Percentiles rank a stretch among this genome's conserved stretches.
phyloP scores from a whole-genome alignment of 495 filamentous ascomycete species.

The Xylaria telfairii region DNA sequence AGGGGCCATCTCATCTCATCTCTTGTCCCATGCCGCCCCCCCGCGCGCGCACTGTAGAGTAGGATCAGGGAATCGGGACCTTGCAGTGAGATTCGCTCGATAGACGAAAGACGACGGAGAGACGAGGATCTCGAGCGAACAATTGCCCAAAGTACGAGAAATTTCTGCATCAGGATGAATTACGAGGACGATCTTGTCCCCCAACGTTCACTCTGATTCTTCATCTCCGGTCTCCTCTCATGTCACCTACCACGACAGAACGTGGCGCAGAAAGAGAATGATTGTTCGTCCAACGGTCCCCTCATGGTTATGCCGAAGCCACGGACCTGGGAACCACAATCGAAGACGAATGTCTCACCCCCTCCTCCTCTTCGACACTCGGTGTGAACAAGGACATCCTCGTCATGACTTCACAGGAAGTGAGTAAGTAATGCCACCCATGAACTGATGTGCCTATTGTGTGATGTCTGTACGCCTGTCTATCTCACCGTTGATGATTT shows the following conservation, averaged over 20 bases:
- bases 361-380: neutral
- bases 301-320: slow-evolving; percentile 37
- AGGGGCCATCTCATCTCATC: neutral
- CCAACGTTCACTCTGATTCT: neutral
- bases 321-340: slow-evolving; percentile 35
- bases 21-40: neutral
- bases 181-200: neutral
- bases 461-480: slow-evolving; percentile 9
- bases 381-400: slow-evolving; percentile 7
- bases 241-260: slow-evolving; percentile 17
- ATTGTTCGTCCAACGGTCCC: slow-evolving; percentile 36
- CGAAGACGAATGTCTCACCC: slow-evolving; percentile 3
- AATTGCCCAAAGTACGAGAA: neutral
- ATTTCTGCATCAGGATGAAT: neutral
- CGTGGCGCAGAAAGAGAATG: slow-evolving; percentile 10
- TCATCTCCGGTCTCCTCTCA: slow-evolving; percentile 21
- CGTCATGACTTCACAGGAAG: slow-evolving; percentile 15
- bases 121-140: slow-evolving; percentile 15
- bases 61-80: slow-evolving; percentile 20
- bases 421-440: neutral
- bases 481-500: neutral
- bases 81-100: slow-evolving; percentile 20
- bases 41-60: slow-evolving; percentile 20
- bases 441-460: neutral
- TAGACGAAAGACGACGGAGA: slow-evolving; percentile 16